Conservation (phyloP, 176 grass and related monocot species). For the Oryza meridionalis region DNA sequence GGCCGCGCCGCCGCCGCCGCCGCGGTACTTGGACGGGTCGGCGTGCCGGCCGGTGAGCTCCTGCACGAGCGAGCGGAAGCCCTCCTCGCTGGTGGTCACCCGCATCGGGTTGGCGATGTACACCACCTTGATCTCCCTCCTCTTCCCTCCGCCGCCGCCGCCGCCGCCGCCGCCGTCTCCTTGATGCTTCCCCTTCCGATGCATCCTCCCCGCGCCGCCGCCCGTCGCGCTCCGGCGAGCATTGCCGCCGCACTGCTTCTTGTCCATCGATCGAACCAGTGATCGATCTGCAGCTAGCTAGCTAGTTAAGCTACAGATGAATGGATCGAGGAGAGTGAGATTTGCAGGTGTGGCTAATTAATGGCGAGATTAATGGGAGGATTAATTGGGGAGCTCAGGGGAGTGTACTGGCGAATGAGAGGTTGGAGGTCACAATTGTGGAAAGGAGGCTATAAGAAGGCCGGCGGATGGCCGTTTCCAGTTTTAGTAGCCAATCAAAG, state of each 20-base stretch:
- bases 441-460: background rate
- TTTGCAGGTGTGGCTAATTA: background rate
- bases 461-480: constrained; percentile 25
- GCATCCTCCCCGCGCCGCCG: background rate
- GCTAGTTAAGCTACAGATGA: background rate
- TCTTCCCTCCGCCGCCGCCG: background rate
- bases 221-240: background rate
- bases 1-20: background rate
- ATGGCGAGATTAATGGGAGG: background rate
- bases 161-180: background rate
- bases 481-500: constrained; percentile 41
- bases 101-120: constrained; percentile 87
- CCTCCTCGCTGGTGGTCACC: constrained; percentile 57
- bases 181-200: constrained; percentile 15
- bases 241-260: constrained; percentile 37
- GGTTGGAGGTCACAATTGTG: background rate
- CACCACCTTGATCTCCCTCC: constrained; percentile 73
- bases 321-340: background rate
- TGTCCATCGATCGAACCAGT: constrained; percentile 20
- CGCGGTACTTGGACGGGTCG: constrained; percentile 52
- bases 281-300: background rate
- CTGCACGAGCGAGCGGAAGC: constrained; percentile 79
- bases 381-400: background rate
- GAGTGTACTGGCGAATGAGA: background rate
- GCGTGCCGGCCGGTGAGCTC: constrained; percentile 81